A percentile compares a stretch with the other conserved stretches of the same genome.
phyloP scores from a whole-genome alignment of 192 early-diverging fungal genomes.

The Linnemannia schmuckeri region DNA sequence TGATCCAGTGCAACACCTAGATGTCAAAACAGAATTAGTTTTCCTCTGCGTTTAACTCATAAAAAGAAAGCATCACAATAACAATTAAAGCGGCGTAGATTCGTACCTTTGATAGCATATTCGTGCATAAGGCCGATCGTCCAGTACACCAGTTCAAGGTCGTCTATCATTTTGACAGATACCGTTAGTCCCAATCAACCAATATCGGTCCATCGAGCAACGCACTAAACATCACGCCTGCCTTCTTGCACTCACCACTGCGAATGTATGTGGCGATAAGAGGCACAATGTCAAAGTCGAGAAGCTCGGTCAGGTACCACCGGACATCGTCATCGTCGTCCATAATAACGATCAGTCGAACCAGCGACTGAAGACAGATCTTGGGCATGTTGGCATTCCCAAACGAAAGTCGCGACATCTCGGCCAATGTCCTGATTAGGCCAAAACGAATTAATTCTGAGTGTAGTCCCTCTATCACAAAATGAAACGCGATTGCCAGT shows the following conservation, averaged over 20 bases:
- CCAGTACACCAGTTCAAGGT: slow-evolving; percentile 85
- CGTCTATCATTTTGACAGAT: slow-evolving; percentile 60
- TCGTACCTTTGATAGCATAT: slow-evolving; percentile 72
- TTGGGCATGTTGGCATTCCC: slow-evolving; percentile 89
- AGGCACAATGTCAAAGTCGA: slow-evolving; percentile 75
- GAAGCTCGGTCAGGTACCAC: slow-evolving; percentile 65
- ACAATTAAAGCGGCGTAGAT: too few relatives aligned
- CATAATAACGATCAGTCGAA: slow-evolving; percentile 74
- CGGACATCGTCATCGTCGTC: slow-evolving; percentile 61
- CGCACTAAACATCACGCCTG: neutral
- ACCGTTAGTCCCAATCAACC: neutral
- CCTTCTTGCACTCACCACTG: slow-evolving; percentile 58
- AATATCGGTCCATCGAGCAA: neutral
- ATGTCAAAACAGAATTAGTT: slow-evolving; percentile 19
- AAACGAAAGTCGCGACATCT: slow-evolving; percentile 81
- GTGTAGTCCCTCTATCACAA: slow-evolving; percentile 30
- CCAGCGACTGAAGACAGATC: slow-evolving; percentile 81
- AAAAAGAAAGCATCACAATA: too few relatives aligned
- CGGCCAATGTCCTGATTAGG: slow-evolving; percentile 70
- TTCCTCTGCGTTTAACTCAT: neutral
- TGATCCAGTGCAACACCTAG: slow-evolving; percentile 71
- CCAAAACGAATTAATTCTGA: slow-evolving; percentile 38
- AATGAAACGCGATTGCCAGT: neutral
- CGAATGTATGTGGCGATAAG: slow-evolving; percentile 76
- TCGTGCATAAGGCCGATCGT: slow-evolving; percentile 84